Evolutionary conservation across 2,329 filamentous ascomycete genomes (phyloP).

Genomic region (Acrodontium crateriforme): DNA sequence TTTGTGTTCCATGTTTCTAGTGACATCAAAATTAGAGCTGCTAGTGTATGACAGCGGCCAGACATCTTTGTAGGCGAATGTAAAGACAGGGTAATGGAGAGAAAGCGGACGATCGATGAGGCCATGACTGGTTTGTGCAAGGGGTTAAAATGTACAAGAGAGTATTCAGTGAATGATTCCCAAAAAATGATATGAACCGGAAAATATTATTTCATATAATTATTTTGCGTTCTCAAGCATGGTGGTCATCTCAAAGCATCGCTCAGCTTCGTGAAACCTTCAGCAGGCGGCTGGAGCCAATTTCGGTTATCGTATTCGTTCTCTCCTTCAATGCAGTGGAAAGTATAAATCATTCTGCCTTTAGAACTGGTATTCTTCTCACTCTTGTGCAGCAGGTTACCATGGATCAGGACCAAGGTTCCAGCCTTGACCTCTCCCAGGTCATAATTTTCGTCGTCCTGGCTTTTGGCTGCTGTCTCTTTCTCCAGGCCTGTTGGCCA

Average conservation of each 20-base stretch:
- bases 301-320: constrained; percentile 71
- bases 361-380: constrained; percentile 78
- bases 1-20: no score
- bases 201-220: no score
- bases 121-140: no score
- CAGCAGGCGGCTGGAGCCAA: constrained; percentile 76
- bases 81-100: no score
- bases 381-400: constrained; percentile 90
- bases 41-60: no score
- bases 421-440: constrained; percentile 83
- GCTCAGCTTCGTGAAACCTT: constrained; percentile 47
- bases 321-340: constrained; percentile 84
- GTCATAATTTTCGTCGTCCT: constrained; percentile 42
- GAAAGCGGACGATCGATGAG: no score
- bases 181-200: no score
- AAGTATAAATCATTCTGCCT: constrained; percentile 91
- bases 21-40: no score
- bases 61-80: no score
- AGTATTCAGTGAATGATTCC: no score
- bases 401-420: constrained; percentile 83
- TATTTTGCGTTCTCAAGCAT: no score
- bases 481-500: constrained; percentile 30
- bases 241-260: constrained; percentile 2
- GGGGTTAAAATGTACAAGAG: no score
- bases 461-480: constrained; percentile 1